These are phyloP conservation scores for Wickerhamomyces tratensis DNA, from an alignment of 805 yeast genomes.

Conservation along the genomic window DNA sequence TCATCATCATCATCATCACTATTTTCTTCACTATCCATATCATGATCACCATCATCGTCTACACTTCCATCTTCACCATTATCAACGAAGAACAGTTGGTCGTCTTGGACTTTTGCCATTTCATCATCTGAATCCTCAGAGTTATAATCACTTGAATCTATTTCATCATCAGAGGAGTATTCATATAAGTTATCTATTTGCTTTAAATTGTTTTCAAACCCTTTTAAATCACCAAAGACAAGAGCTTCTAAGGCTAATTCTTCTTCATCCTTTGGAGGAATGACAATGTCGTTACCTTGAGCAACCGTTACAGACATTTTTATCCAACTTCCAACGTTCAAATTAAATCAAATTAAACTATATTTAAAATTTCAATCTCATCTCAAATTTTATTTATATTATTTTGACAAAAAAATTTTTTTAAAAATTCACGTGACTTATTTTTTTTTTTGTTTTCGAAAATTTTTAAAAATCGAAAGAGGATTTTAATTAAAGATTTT, in stretches of 20 bases:
- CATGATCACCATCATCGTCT: constrained; percentile 16
- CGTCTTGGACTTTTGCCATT: constrained; percentile 32
- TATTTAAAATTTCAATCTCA: too few relatives aligned
- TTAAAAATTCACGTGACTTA: neutral
- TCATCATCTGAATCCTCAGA: constrained; percentile 20
- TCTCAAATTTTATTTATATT: neutral
- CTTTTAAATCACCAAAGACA: constrained; percentile 82
- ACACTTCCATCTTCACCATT: constrained; percentile 24
- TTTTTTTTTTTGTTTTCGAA: too few relatives aligned
- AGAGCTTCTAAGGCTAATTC: constrained; percentile 71
- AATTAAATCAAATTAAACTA: too few relatives aligned
- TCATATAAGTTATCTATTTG: constrained; percentile 45
- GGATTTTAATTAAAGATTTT: too few relatives aligned
- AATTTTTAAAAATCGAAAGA: too few relatives aligned
- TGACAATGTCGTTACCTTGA: constrained; percentile 7
- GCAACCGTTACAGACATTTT: neutral
- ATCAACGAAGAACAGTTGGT: constrained; percentile 46
- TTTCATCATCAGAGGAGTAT: constrained; percentile 35
- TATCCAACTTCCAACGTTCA: neutral
- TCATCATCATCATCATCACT: constrained; percentile 21
- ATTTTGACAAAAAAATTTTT: neutral
- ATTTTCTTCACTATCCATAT: constrained; percentile 22
- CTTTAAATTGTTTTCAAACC: constrained; percentile 58
- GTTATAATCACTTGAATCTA: constrained; percentile 20
- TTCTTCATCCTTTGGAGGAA: constrained; percentile 74